Base-by-base conservation (phyloP, 768 basidiomycete genomes). In the Serendipita sp. region DNA sequence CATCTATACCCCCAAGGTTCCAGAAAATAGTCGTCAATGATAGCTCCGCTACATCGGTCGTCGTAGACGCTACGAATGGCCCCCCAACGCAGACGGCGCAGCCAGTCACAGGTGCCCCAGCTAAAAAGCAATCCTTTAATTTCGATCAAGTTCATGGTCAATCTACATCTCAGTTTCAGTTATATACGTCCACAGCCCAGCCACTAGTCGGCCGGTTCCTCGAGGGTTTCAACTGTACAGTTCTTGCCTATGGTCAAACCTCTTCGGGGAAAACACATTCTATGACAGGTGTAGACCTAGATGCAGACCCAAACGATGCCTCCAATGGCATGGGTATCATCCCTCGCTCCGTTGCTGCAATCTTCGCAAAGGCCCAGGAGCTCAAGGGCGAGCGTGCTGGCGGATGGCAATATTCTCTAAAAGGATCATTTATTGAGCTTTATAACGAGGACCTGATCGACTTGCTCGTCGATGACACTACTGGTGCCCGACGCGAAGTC, bases 361-460 rank as follows among this genome's bases (percentile, higher is more conserved):
- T 98, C 69, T 99, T 98, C 72, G 75, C 83, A 11, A 78, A 81
- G 52, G 87, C 88, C 48, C 83, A 81, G 70, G 83, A 87, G 72
- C 76, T 87, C 63, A 90, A 83, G 75, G 86, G 84, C 70, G 86
- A 85, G 72, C 84, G 89, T 34, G 83, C 79, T 43, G 79, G 78
- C 66, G 75, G 83, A 45, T 95, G 88, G 91, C 86, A 80, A 65
- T 92, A 78, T 71, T 81, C 73, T 67, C 76, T 92, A 71, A 93
- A 90, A 75, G 88, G 88, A 62, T 92, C 90, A 27, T 99, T 95
- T 77, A 85, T 99, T 67, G 96, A 99, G 79, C 83, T 99, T 63
- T 98, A 99, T 76, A 98, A 99, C 74, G 96, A 99, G 76, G 96
- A 99, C 75, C 82, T 99, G 62, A 90, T 98, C 72, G 96, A 99